Evolutionary conservation across 768 basidiomycete species (phyloP), one percentile per base, ranked within the genome.

Genomic region (Termitomyces sp.): DNA sequence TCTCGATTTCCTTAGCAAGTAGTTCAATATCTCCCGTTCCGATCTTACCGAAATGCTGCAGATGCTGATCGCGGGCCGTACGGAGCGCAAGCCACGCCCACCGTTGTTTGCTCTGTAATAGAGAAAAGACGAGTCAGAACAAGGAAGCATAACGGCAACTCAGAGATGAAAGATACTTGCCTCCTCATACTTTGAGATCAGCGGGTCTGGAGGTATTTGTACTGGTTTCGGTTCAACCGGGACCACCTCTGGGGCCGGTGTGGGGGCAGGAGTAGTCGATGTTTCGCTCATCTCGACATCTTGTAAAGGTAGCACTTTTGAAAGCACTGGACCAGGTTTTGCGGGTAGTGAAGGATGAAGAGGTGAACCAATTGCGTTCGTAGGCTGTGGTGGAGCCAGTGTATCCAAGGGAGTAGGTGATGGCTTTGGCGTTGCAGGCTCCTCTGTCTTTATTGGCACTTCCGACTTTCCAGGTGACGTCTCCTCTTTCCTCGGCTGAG

Each of bases 71-170:
- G 38, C 91, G 86, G 54, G 88, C 84, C 43, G 83, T 80, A 20
- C 92, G 87, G 58, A 94, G 78, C 8, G 87, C 88, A 18, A 92
- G 78, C 92, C 92, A 94, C 6, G 89, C 75, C 78, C 85, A 83
- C 3, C 88, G 82, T 60, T 86, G 81, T 64, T 91, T 90, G 70
- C 84, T 86, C 92, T 92, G 65, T 20, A 38, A 33, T 14, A 10
- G 35, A 4, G 58, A 46, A 63, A 16, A 48, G 35, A 32, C 54
- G 51, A 22, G n/a, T 52, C 10, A 53, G 42, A 22, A 50, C 40
- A 60, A 57, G 54, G 35, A 56, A 56, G 44, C 46, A 14, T 42
- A 47, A 22, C 22, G 26, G 33, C 20, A 61, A 44, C 24, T 57
- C 52, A 47, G 53, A 32, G 49, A 53, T 43, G 56, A 13, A 40